Evolutionary conservation across 2,329 filamentous ascomycete species (phyloP).

Genomic region (Fusarium duplospermum): DNA sequence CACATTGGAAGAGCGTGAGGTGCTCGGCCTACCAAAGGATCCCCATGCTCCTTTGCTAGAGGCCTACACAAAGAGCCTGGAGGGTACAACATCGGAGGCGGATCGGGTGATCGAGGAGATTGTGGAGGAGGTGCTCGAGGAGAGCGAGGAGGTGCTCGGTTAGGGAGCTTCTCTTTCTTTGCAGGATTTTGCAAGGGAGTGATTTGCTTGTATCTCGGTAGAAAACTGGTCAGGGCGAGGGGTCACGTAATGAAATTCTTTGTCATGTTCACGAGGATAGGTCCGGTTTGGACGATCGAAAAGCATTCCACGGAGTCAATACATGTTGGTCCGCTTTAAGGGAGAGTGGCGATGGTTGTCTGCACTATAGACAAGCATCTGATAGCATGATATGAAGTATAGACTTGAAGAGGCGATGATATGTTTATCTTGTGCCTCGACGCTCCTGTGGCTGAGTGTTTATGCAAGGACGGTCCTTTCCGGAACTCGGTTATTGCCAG

Average conservation of each 20-base stretch:
- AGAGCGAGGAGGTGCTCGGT: constrained; percentile 81
- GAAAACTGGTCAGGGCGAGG: constrained; percentile 48
- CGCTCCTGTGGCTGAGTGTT: background rate
- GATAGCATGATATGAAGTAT: background rate
- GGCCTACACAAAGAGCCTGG: constrained; percentile 63
- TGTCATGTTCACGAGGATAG: constrained; percentile 41
- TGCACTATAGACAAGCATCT: background rate
- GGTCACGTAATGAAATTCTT: constrained; percentile 51
- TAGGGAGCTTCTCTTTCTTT: constrained; percentile 46
- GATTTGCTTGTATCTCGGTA: constrained; percentile 50
- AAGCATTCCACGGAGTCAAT: constrained; percentile 38
- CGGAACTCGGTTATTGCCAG: background rate
- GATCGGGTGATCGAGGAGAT: constrained; percentile 89
- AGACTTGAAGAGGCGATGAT: background rate
- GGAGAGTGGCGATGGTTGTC: background rate
- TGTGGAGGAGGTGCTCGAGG: constrained; percentile 84
- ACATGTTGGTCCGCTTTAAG: constrained; percentile 18
- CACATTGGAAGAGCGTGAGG: constrained; percentile 76
- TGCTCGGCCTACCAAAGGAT: constrained; percentile 73
- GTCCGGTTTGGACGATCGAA: constrained; percentile 34
- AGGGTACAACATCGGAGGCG: constrained; percentile 70
- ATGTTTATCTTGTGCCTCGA: background rate
- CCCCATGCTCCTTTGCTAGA: constrained; percentile 71
- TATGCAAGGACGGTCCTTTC: background rate
- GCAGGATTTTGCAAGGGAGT: constrained; percentile 45